Evolutionary conservation across 228 moss, liverwort and hornwort species (phyloP), one percentile per base, ranked within the genome.

Genomic region (Sphagnum fallax): DNA sequence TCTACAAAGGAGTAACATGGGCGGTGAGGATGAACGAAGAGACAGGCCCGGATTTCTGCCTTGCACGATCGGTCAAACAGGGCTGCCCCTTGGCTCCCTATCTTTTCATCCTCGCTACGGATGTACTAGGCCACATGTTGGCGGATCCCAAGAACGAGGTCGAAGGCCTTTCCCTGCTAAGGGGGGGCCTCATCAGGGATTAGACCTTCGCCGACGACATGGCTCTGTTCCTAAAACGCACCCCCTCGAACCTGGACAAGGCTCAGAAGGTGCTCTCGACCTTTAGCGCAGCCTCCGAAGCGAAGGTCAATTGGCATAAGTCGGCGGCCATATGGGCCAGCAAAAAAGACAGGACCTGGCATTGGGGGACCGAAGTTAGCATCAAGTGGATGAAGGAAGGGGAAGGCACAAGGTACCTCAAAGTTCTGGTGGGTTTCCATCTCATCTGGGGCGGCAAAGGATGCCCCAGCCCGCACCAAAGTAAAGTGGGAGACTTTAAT

Each of bases 31-130:
- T 64, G 5, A 64, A 64, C 15, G 63, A 48, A 15, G 9, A 64
- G 47, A 16, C 18, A 11, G 12, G 15, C 0, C 10, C 4, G 59
- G 59, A 60, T 5, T 60, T 60, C 60, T n/a, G n/a, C n/a, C n/a
- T n/a, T n/a, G n/a, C n/a, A 48, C 5, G 18, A 10, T 68, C 55
- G n/a, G 58, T 68, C 1, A 18, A 59, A 5, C 55, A 58, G 58
- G 68, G 68, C 4, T 68, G 55, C 47, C 68, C 55, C 6, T 12
- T 68, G 11, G 68, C 58, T 49, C 49, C 65, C 5, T 65, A 65
- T n/a, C 65, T 50, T 48, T 50, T 49, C 10, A 4, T 50, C 5
- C 49, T 68, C 5, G 47, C n/a, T 2, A 48, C 11, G 8, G 68
- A 68, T 53, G 68, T 68, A 5, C 58, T 68, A 4, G 52, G 57